These are phyloP conservation scores for Dactylellina sp. DNA, from an alignment of 2,329 filamentous ascomycete genomes.

Conservation along the genomic window DNA sequence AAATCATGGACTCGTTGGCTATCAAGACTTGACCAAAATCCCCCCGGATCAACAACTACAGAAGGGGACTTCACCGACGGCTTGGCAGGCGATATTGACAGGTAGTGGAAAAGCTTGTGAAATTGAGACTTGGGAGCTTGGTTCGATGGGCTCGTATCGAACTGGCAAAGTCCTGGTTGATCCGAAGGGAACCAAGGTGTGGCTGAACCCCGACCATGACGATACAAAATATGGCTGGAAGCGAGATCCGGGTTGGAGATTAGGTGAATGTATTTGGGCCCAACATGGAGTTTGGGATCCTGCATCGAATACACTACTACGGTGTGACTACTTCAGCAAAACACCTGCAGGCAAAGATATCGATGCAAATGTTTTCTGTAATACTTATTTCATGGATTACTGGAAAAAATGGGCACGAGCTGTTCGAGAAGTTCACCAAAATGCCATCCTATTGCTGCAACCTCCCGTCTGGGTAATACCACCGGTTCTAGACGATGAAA, in stretches of 20 bases:
- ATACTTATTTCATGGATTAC: conserved; percentile 89
- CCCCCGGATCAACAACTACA: conserved; percentile 89
- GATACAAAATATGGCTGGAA: conserved; percentile 91
- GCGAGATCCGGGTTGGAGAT: conserved; percentile 85
- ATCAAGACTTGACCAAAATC: conserved; percentile 81
- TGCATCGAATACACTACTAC: conserved; percentile 77
- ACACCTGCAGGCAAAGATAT: conserved; percentile 81
- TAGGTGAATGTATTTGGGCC: conserved; percentile 96
- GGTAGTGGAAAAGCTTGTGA: conserved; percentile 93
- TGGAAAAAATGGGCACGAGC: conserved; percentile 81
- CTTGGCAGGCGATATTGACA: conserved; percentile 91
- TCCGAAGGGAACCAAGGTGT: conserved; percentile 84
- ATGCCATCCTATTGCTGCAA: conserved; percentile 89
- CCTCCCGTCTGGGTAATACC: conserved; percentile 92
- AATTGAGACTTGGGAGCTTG: conserved; percentile 92
- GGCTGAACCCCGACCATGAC: conserved; percentile 84
- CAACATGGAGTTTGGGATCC: conserved; percentile 97
- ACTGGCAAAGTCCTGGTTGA: conserved; percentile 85
- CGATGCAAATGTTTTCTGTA: conserved; percentile 87
- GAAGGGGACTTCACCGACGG: conserved; percentile 91
- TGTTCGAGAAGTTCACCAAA: conserved; percentile 79
- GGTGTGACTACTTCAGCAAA: conserved; percentile 87
- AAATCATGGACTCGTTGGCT: conserved; percentile 86
- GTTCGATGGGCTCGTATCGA: conserved; percentile 90
- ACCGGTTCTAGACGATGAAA: conserved; percentile 79